Evolutionary conservation across 345 rosid species (phyloP).

Genomic region (Euclidium syriacum): DNA sequence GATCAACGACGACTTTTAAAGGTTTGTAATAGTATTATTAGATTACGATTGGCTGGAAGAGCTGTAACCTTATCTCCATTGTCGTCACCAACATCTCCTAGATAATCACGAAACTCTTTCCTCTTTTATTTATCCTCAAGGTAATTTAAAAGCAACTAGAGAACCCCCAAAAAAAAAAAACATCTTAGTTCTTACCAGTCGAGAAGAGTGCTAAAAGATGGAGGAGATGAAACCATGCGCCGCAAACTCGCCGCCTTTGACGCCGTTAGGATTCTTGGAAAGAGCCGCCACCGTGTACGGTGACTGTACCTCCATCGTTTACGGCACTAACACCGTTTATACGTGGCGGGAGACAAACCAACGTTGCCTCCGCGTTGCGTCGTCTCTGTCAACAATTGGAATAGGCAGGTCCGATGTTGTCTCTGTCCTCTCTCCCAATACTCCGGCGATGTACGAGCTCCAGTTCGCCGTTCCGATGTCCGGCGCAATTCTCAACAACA

Average conservation of each 20-base stretch:
- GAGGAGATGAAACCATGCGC: conserved; percentile 37
- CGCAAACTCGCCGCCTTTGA: conserved; percentile 48
- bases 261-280: conserved; percentile 46
- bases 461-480: conserved; percentile 81
- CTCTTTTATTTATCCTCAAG: not conserved
- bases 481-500: conserved; percentile 69
- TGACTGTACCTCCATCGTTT: conserved; percentile 48
- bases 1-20: too few relatives aligned
- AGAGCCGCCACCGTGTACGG: conserved; percentile 58
- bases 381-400: conserved; percentile 48
- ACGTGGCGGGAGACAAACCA: conserved; percentile 53
- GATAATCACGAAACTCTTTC: conserved; percentile 6
- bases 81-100: conserved; percentile 7
- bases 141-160: too few relatives aligned
- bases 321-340: conserved; percentile 37
- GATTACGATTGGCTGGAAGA: not conserved
- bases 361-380: conserved; percentile 59
- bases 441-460: conserved; percentile 85
- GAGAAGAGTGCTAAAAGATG: conserved; percentile 8
- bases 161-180: not conserved
- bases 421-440: conserved; percentile 66
- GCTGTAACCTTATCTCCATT: conserved; percentile 9
- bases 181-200: not conserved
- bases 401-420: conserved; percentile 49
- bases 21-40: too few relatives aligned